phyloP scores from a whole-genome alignment of 1,139 yeast species.

The Yamadazyma membranifaciens region DNA sequence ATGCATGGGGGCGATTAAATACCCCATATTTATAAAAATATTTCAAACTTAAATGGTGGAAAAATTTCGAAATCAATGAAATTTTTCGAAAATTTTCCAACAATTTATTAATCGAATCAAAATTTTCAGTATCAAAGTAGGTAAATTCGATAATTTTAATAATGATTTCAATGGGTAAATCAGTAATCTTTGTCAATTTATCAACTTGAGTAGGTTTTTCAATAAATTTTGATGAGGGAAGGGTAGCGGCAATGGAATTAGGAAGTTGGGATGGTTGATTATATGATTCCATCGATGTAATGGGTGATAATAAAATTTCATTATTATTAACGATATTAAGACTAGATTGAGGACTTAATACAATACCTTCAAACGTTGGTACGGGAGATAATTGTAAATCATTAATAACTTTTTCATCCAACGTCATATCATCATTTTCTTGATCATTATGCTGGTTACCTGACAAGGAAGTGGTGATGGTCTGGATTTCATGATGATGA shows the following conservation, averaged over 20 bases:
- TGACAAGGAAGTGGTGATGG: too few relatives aligned
- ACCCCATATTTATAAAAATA: constrained; percentile 65
- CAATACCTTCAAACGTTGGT: constrained; percentile 3
- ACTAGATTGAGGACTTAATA: constrained; percentile 8
- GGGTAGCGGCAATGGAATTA: too few relatives aligned
- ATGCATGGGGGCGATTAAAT: constrained; percentile 79
- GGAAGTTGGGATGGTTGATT: constrained; percentile 5
- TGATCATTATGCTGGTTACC: background rate
- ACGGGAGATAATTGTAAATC: constrained; percentile 5
- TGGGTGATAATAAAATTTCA: constrained; percentile 25
- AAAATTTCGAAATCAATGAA: constrained; percentile 24
- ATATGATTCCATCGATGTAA: constrained; percentile 34
- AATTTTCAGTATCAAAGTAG: constrained; percentile 33
- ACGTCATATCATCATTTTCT: background rate
- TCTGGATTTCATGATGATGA: too few relatives aligned
- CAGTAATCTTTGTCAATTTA: constrained; percentile 12
- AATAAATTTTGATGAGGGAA: too few relatives aligned
- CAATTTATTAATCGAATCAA: constrained; percentile 40
- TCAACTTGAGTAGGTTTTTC: background rate
- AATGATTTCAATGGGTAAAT: constrained; percentile 43
- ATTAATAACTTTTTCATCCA: constrained; percentile 3
- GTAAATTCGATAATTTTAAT: constrained; percentile 44
- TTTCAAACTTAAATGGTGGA: constrained; percentile 32
- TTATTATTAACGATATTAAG: background rate
- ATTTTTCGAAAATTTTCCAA: constrained; percentile 43